A percentile compares a stretch with the other conserved stretches of the same genome.
Evolutionary conservation across 768 basidiomycete species (phyloP).

Genomic region (Glaciozyma antarctica): DNA sequence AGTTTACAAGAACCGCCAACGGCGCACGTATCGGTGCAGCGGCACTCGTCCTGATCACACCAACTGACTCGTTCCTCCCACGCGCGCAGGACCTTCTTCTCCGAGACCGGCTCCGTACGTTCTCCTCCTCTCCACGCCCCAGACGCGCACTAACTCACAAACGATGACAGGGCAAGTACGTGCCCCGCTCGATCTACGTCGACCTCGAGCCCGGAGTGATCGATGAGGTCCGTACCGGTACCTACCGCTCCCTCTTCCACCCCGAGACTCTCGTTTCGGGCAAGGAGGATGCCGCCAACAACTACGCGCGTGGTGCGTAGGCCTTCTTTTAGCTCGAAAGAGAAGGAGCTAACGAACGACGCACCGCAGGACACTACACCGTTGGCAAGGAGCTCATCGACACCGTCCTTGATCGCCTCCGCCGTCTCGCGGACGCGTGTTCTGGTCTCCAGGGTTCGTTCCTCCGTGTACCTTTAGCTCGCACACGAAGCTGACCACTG

Average conservation of each 20-base stretch:
- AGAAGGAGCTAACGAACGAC: neutral
- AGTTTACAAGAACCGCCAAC: no score
- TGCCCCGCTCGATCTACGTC: constrained; percentile 93
- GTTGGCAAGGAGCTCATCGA: constrained; percentile 98
- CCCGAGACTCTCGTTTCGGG: constrained; percentile 97
- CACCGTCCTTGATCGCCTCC: constrained; percentile 90
- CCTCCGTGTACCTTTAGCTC: no score
- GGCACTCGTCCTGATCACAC: no score
- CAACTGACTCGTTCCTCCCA: no score
- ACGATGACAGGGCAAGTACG: constrained; percentile 38
- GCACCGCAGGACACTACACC: neutral
- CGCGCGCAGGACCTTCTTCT: constrained; percentile 69
- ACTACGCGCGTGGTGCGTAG: constrained; percentile 53
- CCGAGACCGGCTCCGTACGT: constrained; percentile 74
- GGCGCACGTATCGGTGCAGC: no score
- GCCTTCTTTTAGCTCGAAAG: neutral
- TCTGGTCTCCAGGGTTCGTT: constrained; percentile 63
- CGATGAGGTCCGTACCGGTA: constrained; percentile 90
- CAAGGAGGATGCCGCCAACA: constrained; percentile 99
- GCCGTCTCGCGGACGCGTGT: constrained; percentile 95
- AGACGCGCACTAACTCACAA: constrained; percentile 42
- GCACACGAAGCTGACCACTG: neutral
- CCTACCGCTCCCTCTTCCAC: constrained; percentile 95
- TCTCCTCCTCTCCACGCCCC: constrained; percentile 37
- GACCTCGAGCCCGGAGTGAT: constrained; percentile 88